These are phyloP conservation scores for Boechera retrofracta DNA, from an alignment of 345 rosid species.

Conservation along the genomic window DNA sequence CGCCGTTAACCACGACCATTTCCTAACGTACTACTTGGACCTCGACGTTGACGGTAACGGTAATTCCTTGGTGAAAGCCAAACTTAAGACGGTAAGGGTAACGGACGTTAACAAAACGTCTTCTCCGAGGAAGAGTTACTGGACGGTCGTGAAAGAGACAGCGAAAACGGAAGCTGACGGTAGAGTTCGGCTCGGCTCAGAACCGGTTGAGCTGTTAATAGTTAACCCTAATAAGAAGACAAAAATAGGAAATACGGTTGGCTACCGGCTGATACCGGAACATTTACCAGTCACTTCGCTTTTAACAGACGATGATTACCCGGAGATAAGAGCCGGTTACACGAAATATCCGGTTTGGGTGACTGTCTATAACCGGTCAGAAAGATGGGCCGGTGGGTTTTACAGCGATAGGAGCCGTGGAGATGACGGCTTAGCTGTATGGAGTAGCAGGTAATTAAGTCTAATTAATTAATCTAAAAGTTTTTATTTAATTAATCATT, in stretches of 20 bases:
- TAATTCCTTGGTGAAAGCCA: conserved; percentile 77
- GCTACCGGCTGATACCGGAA: conserved; percentile 71
- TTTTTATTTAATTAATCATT: background rate
- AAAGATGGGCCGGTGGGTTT: conserved; percentile 86
- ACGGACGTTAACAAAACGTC: conserved; percentile 30
- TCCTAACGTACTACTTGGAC: conserved; percentile 74
- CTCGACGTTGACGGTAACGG: conserved; percentile 71
- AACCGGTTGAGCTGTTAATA: conserved; percentile 62
- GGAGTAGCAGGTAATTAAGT: conserved; percentile 63
- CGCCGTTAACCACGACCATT: conserved; percentile 80
- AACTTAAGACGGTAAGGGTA: conserved; percentile 49
- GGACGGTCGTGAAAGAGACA: conserved; percentile 66
- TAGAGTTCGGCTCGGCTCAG: conserved; percentile 55
- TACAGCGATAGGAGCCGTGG: conserved; percentile 73
- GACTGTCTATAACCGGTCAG: conserved; percentile 77
- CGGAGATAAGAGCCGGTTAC: conserved; percentile 66
- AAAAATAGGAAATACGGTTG: conserved; percentile 61
- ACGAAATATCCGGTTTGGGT: conserved; percentile 75
- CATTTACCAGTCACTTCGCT: conserved; percentile 53
- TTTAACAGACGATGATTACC: conserved; percentile 64
- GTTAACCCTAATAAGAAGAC: conserved; percentile 71
- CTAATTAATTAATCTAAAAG: background rate
- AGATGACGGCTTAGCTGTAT: conserved; percentile 70
- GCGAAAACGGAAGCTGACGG: conserved; percentile 75
- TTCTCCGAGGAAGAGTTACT: conserved; percentile 67